Base-by-base conservation (phyloP, 495 filamentous ascomycete species). In the Cladorrhinum samala region DNA sequence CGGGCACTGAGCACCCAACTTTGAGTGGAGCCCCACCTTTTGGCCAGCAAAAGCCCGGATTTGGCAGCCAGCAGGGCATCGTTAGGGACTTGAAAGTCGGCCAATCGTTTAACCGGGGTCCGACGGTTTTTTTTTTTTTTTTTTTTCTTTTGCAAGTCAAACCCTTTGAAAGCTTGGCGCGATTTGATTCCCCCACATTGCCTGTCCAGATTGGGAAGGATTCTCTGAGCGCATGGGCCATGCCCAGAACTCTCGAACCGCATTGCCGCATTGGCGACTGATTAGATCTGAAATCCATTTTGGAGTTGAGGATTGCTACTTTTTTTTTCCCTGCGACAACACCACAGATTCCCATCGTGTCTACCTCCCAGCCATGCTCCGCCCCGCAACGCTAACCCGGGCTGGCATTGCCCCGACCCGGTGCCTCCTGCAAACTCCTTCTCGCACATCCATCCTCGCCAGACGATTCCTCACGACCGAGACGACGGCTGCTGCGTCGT, bases 31-130 rank as follows among this genome's bases (percentile, higher is more conserved):
- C 19, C 30, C 38, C 13, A 27, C 14, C 16, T 20, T 4, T 42
- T 17, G 25, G 9, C 23, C 16, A 16, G 6, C 42, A 24, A 13
- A 30, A 50, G 33, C 38, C 42, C 41, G 19, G 25, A 46, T 37
- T 25, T 8, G 46, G 33, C 3, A 2, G 47, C 16, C 3, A 30
- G 52, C n/a, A 18, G 20, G 1, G n/a, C 41, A 2, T 9, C 41
- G 9, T 44, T 1, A 11, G 19, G 16, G 44, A 27, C 14, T 27
- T 14, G 20, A 18, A 43, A 18, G 38, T 50, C 53, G 60, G 57
- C 50, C 11, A 60, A 57, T 58, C 45, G 49, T 61, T 63, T 57
- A 39, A 50, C 61, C 58, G 53, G 23, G 2, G 7, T 16, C 57
- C 58, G 52, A 46, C 21, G 21, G 51, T 55, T 58, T 58, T 61